Base-by-base conservation (phyloP, 1,139 yeast genomes). In the Geotrichum restrictum region DNA sequence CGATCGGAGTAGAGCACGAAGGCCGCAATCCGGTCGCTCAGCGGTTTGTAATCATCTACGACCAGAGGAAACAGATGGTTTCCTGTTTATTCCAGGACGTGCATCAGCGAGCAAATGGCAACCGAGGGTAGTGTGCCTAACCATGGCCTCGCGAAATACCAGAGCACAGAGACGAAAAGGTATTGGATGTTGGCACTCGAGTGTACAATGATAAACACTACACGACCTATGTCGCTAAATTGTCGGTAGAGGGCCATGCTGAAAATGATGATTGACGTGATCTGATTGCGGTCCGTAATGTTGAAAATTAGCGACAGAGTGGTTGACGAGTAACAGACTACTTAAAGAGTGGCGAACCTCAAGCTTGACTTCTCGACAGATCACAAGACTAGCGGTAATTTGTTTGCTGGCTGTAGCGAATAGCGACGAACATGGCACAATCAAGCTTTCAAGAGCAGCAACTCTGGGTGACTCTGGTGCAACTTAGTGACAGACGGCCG, bases 191-290 rank as follows among this genome's bases (percentile, higher is more conserved):
- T 85, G 65, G 83, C 93, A 34, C 55, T 59, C 21, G 67, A 54
- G 71, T 68, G 64, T 54, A 65, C 60, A 27, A 56, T 59, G 3
- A 24, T 19, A 24, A 37, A 33, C 11, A 16, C 16, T 8, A 34
- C 41, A 58, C 49, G 55, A 45, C 58, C 61, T n/a, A n/a, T 8
- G 55, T 61, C 64, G 42, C 51, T 45, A 62, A 61, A 70, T 53
- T 73, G 68, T 62, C 88, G 93, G 69, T 75, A 82, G 31, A 86
- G 70, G 56, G 88, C 85, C 58, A 91, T 80, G 24, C 88, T n/a
- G n/a, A n/a, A n/a, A n/a, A n/a, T n/a, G n/a, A n/a, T n/a, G n/a
- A n/a, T n/a, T n/a, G n/a, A n/a, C n/a, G n/a, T n/a, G n/a, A n/a
- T n/a, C n/a, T n/a, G n/a, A n/a, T n/a, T n/a, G n/a, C n/a, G n/a